Base-by-base conservation (phyloP, 305 asterid species). In the Solanum hybrid region DNA sequence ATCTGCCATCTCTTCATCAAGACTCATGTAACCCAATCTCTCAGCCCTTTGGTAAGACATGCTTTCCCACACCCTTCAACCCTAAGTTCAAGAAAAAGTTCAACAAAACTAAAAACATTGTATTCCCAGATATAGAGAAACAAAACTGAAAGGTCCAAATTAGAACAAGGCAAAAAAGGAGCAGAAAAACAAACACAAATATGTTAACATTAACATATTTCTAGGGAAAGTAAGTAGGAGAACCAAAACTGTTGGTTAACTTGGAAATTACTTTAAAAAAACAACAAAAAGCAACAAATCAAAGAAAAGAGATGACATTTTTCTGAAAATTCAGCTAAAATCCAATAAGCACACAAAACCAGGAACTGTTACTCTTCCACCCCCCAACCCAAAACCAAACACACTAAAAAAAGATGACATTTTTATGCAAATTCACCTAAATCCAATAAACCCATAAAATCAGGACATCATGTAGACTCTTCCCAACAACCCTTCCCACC, bases 1-100 rank as follows among this genome's bases (percentile, higher is more conserved):
- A 61, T 85, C 88, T 61, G 77, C 88, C 88, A 85, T 85, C n/a
- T 85, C 77, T 85, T 85, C 88, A 3, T 85, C 88, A 61, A 85
- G 88, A 85, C 46, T 85, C 88, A 57, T 61, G 88, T 85, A 85
- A 85, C 16, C 51, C 77, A 85, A 61, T 85, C 88, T 40, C 13
- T 33, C 88, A 57, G 16, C 51, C 76, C 88, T 85, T 85, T 33
- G 46, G 76, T 85, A 57, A 31, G 88, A 24, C 51, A 85, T 85
- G 76, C 13, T 61, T 85, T 33, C 51, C 77, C 24, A 11, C 88
- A 33, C 51, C 88, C 51, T 61, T 85, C 77, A 85, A 85, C 14
- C 24, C 77, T 61, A 26, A 11, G 37, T 85, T 20, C 88, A 61
- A 61, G 51, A 61, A 22, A 24, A 57, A 85, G 33, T 33, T 16